Base-by-base conservation (phyloP, 345 rosid genomes). In the Eucalyptus cloeziana region DNA sequence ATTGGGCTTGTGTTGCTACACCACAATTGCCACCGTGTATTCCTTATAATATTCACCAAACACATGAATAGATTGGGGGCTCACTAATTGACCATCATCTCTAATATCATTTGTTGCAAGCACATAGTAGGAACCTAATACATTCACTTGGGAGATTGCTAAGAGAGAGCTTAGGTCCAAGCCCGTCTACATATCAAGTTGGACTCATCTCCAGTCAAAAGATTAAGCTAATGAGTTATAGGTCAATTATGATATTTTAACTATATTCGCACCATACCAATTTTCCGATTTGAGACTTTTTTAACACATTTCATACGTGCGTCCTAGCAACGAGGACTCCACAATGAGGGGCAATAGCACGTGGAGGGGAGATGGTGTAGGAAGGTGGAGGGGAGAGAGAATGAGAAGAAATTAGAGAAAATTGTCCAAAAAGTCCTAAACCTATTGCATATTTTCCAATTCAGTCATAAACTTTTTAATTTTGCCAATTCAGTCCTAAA, bases 291-390 rank as follows among this genome's bases (percentile, higher is more conserved):
- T 24, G 13, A 24, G 6, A 56, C 62, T 10, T 24, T 56, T 56
- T 56, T 4, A 56, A 56, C 30, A 56, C 3, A 56, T 24, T 22
- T 24, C 1, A 56, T 25, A 24, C 13, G 0, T 25, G 5, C 1
- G 0, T 56, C 62, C 30, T 25, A 56, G 62, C 30, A 56, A 56
- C 2, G 43, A 31, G 80, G 80, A 33, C 43, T n/a, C 76, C 79
- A 67, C 0, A 5, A 40, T 67, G 76, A 67, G 40, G 4, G 6
- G 22, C 22, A 19, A 67, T 15, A 67, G 10, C 43, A 16, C 7
- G 1, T 69, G 43, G 12, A 16, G 43, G 80, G 22, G 80, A 69
- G 22, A 31, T 1, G 40, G 40, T 4, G 43, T 19, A 69, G 12
- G 43, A 16, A 69, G 11, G 22, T 33, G 43, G 80, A 16, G 80